A percentile compares a stretch with the other conserved stretches of the same genome.
These are phyloP conservation scores for Chrysoporthe deuterocubensis DNA, from an alignment of 2,329 filamentous ascomycete genomes.

Conservation along the genomic window DNA sequence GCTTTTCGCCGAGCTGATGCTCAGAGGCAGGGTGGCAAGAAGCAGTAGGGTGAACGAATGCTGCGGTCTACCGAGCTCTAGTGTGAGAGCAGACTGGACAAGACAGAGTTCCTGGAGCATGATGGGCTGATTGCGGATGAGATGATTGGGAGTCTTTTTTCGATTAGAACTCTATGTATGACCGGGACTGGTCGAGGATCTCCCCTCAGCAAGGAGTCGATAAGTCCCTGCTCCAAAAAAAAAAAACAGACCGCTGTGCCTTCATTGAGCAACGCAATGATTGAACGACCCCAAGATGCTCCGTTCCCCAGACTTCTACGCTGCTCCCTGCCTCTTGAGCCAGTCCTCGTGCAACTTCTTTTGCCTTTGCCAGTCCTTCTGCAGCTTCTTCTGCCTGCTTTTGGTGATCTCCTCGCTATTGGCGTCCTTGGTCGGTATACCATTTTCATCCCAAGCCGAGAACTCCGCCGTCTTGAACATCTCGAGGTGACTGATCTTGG, in stretches of 20 bases:
- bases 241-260: not conserved
- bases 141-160: not conserved
- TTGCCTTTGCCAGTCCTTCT: conserved; percentile 73
- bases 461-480: conserved; percentile 52
- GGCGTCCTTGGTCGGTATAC: conserved; percentile 63
- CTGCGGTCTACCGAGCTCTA: not conserved
- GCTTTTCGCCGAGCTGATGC: conserved; percentile 8
- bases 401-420: conserved; percentile 69
- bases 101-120: not conserved
- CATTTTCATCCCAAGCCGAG: conserved; percentile 66
- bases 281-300: not conserved
- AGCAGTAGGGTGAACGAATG: not conserved
- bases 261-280: not conserved
- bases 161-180: not conserved
- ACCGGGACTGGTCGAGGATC: not conserved
- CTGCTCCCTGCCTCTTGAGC: conserved; percentile 30
- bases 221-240: not conserved
- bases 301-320: conserved; percentile 5
- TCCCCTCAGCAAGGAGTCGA: not conserved
- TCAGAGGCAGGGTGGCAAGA: not conserved
- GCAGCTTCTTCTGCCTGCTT: conserved; percentile 66
- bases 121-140: not conserved
- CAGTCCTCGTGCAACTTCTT: conserved; percentile 68
- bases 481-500: conserved; percentile 36
- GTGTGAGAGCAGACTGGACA: not conserved